These are phyloP conservation scores for Dendrocalamus sinicus DNA, from an alignment of 176 grass and related monocot genomes.

Conservation along the genomic window DNA sequence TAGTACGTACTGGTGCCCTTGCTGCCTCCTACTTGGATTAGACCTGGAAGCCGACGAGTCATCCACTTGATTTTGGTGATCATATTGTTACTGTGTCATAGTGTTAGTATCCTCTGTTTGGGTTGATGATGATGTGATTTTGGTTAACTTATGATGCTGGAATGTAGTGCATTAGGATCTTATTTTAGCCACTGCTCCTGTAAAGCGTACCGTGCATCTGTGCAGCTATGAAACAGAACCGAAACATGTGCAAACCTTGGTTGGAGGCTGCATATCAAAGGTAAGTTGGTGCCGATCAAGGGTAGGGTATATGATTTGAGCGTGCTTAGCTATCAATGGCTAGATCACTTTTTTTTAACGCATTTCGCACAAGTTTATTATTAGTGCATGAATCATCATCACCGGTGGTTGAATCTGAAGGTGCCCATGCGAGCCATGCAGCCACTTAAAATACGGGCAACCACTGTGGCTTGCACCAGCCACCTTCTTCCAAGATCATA, in stretches of 20 bases:
- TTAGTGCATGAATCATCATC: background rate
- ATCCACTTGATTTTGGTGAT: background rate
- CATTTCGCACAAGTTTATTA: background rate
- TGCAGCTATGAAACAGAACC: background rate
- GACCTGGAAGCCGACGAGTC: background rate
- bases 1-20: background rate
- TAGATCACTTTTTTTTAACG: background rate
- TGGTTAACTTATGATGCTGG: background rate
- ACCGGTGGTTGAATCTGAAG: background rate
- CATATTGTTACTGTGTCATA: background rate
- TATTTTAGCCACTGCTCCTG: background rate
- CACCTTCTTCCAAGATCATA: background rate
- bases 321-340: background rate
- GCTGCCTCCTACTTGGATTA: background rate
- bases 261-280: background rate
- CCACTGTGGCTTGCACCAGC: background rate
- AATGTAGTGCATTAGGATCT: background rate
- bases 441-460: background rate
- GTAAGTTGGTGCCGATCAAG: background rate
- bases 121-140: background rate
- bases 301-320: background rate
- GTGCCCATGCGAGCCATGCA: constrained; percentile 1
- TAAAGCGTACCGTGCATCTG: background rate
- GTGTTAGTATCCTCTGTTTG: background rate
- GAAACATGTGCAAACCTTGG: no score